Evolutionary conservation across 2,329 filamentous ascomycete species (phyloP).

Genomic region (Neofusicoccum laricinum): DNA sequence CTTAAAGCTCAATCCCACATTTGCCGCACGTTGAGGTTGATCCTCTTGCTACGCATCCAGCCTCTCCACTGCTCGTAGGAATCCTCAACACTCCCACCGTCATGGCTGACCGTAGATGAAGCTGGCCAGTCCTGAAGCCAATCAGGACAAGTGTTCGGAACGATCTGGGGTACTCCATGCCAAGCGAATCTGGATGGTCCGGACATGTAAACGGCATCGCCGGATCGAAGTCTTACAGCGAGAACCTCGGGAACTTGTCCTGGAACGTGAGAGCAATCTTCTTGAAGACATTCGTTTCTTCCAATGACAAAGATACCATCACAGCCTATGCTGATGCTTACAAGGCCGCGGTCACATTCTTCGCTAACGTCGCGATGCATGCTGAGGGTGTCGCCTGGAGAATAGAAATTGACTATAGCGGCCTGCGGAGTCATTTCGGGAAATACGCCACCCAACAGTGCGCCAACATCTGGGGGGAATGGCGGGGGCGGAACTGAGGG

Average conservation of each 20-base stretch:
- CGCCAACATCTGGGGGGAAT: constrained; percentile 72
- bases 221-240: constrained; percentile 70
- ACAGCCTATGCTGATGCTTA: constrained; percentile 86
- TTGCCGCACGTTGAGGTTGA: constrained; percentile 91
- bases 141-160: constrained; percentile 73
- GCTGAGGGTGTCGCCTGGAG: constrained; percentile 84
- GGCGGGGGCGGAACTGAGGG: constrained; percentile 63
- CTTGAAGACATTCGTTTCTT: constrained; percentile 53
- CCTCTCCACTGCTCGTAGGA: constrained; percentile 69
- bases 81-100: neutral
- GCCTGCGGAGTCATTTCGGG: constrained; percentile 77
- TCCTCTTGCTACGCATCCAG: constrained; percentile 84
- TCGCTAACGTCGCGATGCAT: constrained; percentile 94
- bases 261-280: constrained; percentile 22
- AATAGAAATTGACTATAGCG: constrained; percentile 92
- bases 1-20: constrained; percentile 58
- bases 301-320: constrained; percentile 86
- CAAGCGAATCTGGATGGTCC: constrained; percentile 80
- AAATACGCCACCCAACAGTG: constrained; percentile 68
- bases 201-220: constrained; percentile 89
- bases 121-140: constrained; percentile 74
- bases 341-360: constrained; percentile 70
- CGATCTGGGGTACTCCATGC: constrained; percentile 90
- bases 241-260: constrained; percentile 35
- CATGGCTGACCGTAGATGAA: constrained; percentile 14